A percentile compares a stretch with the other conserved stretches of the same genome.
phyloP scores from a whole-genome alignment of 2,329 filamentous ascomycete genomes.

The Bipolaris bicolor region DNA sequence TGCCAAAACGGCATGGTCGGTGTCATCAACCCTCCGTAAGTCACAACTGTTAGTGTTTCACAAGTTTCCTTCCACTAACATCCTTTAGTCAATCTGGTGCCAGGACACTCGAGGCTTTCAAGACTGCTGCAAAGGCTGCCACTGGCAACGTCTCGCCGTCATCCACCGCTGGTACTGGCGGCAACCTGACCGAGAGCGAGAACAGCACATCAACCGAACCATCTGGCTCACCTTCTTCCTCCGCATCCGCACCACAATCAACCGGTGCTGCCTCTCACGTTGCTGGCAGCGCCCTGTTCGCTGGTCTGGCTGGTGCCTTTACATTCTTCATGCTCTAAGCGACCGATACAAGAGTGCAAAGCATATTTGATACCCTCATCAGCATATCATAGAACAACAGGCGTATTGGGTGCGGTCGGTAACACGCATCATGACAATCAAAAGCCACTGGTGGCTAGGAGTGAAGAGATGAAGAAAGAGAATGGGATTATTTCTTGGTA shows the following conservation, averaged over 20 bases:
- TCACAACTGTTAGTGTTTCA: not conserved
- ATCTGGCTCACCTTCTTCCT: conserved; percentile 19
- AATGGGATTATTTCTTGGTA: conserved; percentile 8
- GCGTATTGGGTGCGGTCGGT: not conserved
- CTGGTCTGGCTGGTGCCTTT: conserved; percentile 37
- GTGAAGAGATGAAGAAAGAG: not conserved
- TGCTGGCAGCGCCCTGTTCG: conserved; percentile 32
- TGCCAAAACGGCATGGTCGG: conserved; percentile 51
- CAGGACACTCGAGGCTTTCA: conserved; percentile 35
- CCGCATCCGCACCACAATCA: conserved; percentile 12
- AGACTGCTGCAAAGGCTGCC: conserved; percentile 30
- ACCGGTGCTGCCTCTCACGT: conserved; percentile 38
- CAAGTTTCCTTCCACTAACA: conserved; percentile 17
- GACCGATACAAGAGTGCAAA: conserved; percentile 4
- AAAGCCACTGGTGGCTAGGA: conserved; percentile 2
- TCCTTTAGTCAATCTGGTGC: conserved; percentile 23
- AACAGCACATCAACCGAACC: conserved; percentile 18
- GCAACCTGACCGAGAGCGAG: conserved; percentile 32
- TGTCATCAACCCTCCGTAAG: conserved; percentile 50
- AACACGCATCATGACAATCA: conserved; percentile 4
- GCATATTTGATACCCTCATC: conserved; percentile 22
- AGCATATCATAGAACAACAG: not conserved
- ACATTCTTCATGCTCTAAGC: conserved; percentile 42
- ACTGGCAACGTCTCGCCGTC: conserved; percentile 32
- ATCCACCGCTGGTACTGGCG: conserved; percentile 32